Conservation (phyloP, 331 rosid genomes). For the Stylosanthes scabra region DNA sequence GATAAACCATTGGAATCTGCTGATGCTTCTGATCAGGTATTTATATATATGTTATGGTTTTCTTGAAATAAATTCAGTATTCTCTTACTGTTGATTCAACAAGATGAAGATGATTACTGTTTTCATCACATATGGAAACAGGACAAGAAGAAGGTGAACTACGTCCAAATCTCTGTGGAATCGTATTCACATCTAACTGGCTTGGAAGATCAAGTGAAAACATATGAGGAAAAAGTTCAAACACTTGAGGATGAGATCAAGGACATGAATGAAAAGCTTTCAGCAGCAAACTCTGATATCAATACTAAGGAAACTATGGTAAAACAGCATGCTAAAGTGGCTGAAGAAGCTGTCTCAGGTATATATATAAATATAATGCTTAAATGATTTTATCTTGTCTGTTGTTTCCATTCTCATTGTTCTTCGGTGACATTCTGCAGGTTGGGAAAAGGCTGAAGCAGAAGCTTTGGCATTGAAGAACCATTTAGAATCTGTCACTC, state of each 20-base stretch:
- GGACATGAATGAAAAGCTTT: conserved; percentile 77
- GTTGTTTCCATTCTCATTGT: too few species aligned
- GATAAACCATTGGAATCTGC: conserved; percentile 58
- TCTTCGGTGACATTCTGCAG: too few species aligned
- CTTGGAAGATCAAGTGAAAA: conserved; percentile 89
- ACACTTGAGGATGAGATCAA: conserved; percentile 67
- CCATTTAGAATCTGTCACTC: conserved; percentile 89
- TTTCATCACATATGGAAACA: too few species aligned
- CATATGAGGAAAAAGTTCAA: conserved; percentile 66
- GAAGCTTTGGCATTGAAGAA: conserved; percentile 92
- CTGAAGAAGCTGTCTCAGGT: conserved; percentile 99
- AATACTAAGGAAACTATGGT: conserved; percentile 81
- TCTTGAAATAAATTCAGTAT: background rate
- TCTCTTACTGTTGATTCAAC: conserved; percentile 26
- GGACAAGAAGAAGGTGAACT: conserved; percentile 82
- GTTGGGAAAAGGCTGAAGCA: conserved; percentile 99
- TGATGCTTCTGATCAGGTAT: conserved; percentile 39
- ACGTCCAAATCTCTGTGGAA: conserved; percentile 90
- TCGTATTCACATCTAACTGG: conserved; percentile 79
- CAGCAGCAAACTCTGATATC: conserved; percentile 81
- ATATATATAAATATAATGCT: too few species aligned
- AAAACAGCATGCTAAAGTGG: conserved; percentile 96
- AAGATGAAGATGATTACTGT: conserved; percentile 27
- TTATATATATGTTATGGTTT: background rate
- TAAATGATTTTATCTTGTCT: too few species aligned